Conservation (phyloP, 257 asterid species). For the Petunia secreta region DNA sequence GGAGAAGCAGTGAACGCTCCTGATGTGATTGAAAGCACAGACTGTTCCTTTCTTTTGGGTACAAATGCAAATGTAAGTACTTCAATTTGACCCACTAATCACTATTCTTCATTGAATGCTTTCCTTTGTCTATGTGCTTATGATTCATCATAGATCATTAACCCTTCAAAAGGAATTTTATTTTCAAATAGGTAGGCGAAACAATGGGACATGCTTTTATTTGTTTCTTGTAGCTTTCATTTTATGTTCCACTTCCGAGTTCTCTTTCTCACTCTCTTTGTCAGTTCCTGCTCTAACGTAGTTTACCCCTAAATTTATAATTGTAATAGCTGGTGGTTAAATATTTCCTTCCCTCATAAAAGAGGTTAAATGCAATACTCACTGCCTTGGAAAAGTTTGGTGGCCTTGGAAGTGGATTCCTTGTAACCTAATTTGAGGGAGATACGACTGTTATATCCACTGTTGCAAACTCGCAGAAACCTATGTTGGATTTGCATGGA, state of each 20-base stretch:
- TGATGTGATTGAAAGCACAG: constrained; percentile 35
- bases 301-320: not conserved
- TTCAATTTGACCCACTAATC: constrained; percentile 7
- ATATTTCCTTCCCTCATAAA: not conserved
- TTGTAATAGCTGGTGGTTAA: constrained; percentile 5
- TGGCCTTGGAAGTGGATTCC: not conserved
- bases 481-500: not conserved
- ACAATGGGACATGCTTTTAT: not conserved
- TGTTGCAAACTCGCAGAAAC: not conserved
- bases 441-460: not conserved
- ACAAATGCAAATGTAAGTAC: constrained; percentile 34
- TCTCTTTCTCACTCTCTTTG: not conserved
- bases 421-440: not conserved
- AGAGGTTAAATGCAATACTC: not conserved
- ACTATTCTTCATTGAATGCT: not conserved
- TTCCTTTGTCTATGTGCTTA: not conserved
- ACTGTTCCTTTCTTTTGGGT: constrained; percentile 27
- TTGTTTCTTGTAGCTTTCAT: not conserved
- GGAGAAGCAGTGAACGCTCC: constrained; percentile 31
- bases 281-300: not conserved
- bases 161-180: not conserved
- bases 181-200: not conserved
- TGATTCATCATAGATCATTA: not conserved
- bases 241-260: not conserved
- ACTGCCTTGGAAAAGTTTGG: not conserved